Base-by-base conservation (phyloP, 345 rosid species). In the Pugionium cornutum region DNA sequence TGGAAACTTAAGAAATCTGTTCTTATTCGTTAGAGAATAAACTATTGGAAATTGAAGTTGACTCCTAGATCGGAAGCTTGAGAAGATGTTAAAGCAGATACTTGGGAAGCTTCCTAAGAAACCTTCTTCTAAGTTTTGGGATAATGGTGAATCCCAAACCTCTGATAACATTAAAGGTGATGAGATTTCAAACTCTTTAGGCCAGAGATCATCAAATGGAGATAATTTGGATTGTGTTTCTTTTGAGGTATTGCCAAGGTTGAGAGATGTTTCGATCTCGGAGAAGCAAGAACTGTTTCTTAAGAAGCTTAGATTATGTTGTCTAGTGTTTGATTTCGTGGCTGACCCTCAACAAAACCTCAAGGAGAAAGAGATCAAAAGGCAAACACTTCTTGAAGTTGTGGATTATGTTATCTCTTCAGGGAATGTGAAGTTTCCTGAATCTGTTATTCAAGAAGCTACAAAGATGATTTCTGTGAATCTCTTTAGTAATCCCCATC, bases 291-390 rank as follows among this genome's bases (percentile, higher is more conserved):
- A 67, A 51, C 72, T 92, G 72, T 84, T 92, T 67, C 60, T 86
- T 3, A 87, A 74, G 76, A 92, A 89, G 84, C 78, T 92, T 76
- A 84, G 77, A 45, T 44, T 89, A 68, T 92, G 98, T 52, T 84
- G 82, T 48, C 52, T 78, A 29, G 77, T 87, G 52, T 85, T 92
- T 65, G 95, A 92, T 78, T 92, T 92, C 73, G 75, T 54, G 2
- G n/a, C 43, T 2, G 89, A 92, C 33, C 82, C 95, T 30, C 80
- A 87, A 0, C 78, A 77, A 69, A 78, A 85, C 76, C 70, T 85
- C 4, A 89, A 84, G 76, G 98, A 89, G 82, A 92, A 89, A 80
- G 98, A 89, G 74, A 84, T 87, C 58, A 92, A 89, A 80, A 84
- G 89, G 32, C 92, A 84, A 72, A 85, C 83, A 0, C 75, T 92